Evolutionary conservation across 306 rosid species (phyloP).

Genomic region (Cucurbita moschata): DNA sequence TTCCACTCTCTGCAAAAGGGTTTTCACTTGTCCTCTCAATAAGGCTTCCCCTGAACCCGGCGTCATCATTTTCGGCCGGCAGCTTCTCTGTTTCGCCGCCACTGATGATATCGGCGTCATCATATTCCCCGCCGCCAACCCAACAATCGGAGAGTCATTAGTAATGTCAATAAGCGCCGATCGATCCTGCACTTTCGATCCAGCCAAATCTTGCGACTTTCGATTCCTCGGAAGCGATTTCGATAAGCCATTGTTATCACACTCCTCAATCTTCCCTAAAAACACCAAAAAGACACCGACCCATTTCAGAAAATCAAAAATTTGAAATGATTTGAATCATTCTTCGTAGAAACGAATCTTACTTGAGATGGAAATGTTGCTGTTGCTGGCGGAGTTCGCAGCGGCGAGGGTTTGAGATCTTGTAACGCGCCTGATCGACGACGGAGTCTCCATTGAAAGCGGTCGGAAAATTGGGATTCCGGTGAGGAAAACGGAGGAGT

Average conservation of each 20-base stretch:
- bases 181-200: slow-evolving; percentile 33
- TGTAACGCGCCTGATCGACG: slow-evolving; percentile 64
- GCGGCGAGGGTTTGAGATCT: slow-evolving; percentile 40
- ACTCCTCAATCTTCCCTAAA: slow-evolving; percentile 45
- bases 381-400: slow-evolving; percentile 1
- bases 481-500: background rate
- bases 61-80: slow-evolving; percentile 35
- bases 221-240: slow-evolving; percentile 33
- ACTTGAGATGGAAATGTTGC: slow-evolving; percentile 47
- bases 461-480: background rate
- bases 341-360: background rate
- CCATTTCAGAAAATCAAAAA: background rate
- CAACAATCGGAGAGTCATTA: slow-evolving; percentile 85
- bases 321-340: background rate
- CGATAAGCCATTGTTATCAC: slow-evolving; percentile 28
- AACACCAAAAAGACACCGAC: background rate
- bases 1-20: slow-evolving; percentile 75
- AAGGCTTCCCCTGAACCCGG: slow-evolving; percentile 92
- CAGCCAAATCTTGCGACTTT: slow-evolving; percentile 16
- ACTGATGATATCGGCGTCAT: slow-evolving; percentile 44
- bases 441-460: slow-evolving; percentile 71
- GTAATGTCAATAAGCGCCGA: slow-evolving; percentile 60
- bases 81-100: slow-evolving; percentile 26
- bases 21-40: slow-evolving; percentile 89
- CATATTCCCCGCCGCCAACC: slow-evolving; percentile 37